Evolutionary conservation across 164 flowering plant genomes (phyloP).

Genomic region (Chimonanthus salicifolius): DNA sequence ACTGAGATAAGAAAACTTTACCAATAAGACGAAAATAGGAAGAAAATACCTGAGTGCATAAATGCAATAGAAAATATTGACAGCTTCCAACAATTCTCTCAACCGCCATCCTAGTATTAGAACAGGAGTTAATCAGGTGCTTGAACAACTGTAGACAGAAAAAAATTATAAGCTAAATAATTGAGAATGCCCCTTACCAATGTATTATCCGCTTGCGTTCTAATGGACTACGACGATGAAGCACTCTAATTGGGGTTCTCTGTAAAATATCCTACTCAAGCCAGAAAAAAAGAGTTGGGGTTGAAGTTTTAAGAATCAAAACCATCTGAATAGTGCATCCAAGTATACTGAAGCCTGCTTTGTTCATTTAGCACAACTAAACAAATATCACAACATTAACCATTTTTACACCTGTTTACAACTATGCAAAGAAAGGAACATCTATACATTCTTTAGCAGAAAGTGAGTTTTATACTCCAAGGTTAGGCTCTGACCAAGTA

Average conservation of each 20-base stretch:
- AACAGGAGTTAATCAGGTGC: constrained; percentile 6
- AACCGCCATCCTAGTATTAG: constrained; percentile 63
- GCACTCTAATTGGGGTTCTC: constrained; percentile 86
- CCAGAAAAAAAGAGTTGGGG: neutral
- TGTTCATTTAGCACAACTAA: neutral
- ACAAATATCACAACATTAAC: neutral
- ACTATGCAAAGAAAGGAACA: neutral
- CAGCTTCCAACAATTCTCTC: constrained; percentile 64
- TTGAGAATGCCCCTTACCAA: constrained; percentile 43
- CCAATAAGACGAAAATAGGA: neutral
- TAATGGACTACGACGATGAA: constrained; percentile 96
- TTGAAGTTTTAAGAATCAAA: neutral
- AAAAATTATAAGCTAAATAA: neutral
- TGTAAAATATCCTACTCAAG: constrained; percentile 60
- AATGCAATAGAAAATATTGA: constrained; percentile 82
- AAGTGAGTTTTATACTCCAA: neutral
- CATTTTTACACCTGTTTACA: neutral
- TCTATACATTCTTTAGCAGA: neutral
- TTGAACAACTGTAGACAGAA: neutral
- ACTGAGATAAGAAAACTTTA: too few relatives aligned
- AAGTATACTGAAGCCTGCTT: neutral
- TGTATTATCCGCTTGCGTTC: constrained; percentile 83
- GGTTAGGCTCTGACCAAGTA: neutral
- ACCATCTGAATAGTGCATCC: neutral
- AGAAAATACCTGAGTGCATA: constrained; percentile 81